phyloP scores from a whole-genome alignment of 305 asterid species.

The Fraxinus dipetala region DNA sequence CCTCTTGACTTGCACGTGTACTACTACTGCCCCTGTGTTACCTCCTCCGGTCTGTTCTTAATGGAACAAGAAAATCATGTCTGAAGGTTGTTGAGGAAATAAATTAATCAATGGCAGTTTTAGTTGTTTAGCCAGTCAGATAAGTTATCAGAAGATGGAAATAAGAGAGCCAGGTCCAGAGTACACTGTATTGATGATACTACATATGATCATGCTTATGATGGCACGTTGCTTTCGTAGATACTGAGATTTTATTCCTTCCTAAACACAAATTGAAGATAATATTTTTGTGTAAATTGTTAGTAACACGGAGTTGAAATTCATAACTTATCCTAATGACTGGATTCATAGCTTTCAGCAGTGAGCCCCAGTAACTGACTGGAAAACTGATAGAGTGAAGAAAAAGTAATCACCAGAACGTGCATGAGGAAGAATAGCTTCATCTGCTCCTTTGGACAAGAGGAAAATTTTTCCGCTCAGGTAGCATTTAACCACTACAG shows the following conservation, averaged over 20 bases:
- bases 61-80: background rate
- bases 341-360: background rate
- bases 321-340: background rate
- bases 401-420: conserved; percentile 49
- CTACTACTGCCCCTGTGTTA: too few relatives aligned
- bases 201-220: background rate
- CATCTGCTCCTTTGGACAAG: conserved; percentile 96
- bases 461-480: conserved; percentile 64
- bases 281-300: conserved; percentile 4
- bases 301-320: conserved; percentile 15
- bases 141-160: background rate
- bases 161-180: background rate
- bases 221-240: conserved; percentile 6
- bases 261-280: background rate
- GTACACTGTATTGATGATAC: background rate
- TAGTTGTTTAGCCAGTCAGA: background rate
- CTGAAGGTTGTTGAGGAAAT: background rate
- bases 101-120: background rate
- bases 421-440: conserved; percentile 77
- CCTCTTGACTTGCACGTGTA: too few relatives aligned
- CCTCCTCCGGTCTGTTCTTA: background rate
- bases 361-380: background rate
- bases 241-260: background rate
- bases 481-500: conserved; percentile 76
- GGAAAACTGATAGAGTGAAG: background rate